These are phyloP conservation scores for Malassezia sympodialis DNA, from an alignment of 1,284 basidiomycete species.

Conservation along the genomic window DNA sequence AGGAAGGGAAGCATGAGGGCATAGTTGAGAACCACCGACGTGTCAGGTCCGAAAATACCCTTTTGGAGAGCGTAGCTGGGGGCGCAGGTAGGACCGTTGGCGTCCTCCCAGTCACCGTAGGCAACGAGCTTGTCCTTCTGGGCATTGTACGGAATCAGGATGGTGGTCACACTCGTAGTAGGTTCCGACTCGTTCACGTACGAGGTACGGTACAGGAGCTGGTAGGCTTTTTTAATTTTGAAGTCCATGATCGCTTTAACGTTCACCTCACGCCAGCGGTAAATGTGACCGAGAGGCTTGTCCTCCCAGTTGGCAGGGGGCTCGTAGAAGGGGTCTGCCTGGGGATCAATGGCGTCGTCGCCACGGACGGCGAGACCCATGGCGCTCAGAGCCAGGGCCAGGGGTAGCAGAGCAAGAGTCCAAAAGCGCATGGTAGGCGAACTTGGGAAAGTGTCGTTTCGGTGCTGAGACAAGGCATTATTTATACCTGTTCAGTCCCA, in stretches of 20 bases:
- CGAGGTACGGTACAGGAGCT: conserved; percentile 27
- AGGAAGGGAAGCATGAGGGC: background rate
- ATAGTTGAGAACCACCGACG: background rate
- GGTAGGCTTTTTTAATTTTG: conserved; percentile 15
- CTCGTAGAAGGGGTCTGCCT: conserved; percentile 31
- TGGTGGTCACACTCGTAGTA: conserved; percentile 20
- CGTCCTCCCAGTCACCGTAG: conserved; percentile 21
- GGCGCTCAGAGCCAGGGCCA: background rate
- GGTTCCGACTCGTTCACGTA: background rate
- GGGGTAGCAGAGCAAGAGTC: background rate
- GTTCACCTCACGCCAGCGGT: conserved; percentile 18
- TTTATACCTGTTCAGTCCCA: too few species aligned
- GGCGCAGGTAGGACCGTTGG: conserved; percentile 23
- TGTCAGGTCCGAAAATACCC: background rate
- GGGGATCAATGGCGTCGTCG: background rate
- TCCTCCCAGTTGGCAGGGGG: conserved; percentile 18
- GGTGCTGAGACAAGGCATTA: too few species aligned
- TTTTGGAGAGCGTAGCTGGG: conserved; percentile 22
- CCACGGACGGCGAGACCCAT: background rate
- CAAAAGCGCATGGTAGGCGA: background rate
- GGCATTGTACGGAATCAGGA: conserved; percentile 22
- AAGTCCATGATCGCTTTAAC: conserved; percentile 8
- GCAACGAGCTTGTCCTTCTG: conserved; percentile 25
- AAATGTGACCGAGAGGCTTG: conserved; percentile 22
- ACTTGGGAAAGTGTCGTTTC: background rate